Conservation (phyloP, 805 yeast species). For the Saturnispora mendoncae region DNA sequence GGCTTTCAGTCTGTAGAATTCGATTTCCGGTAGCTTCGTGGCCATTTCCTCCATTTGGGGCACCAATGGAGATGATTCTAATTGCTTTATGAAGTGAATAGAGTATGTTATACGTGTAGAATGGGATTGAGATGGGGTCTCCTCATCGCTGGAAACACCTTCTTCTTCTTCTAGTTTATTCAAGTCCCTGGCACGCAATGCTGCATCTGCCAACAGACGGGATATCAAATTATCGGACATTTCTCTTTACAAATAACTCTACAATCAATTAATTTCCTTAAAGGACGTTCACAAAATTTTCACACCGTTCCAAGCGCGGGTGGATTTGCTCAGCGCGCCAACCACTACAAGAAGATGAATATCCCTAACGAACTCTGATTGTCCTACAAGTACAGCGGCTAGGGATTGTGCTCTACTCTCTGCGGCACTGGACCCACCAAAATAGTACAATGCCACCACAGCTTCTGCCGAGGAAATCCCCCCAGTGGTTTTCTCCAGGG, state of each 20-base stretch:
- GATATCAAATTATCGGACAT: constrained; percentile 22
- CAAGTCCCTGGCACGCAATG: constrained; percentile 26
- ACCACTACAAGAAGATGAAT: background rate
- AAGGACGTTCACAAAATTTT: constrained; percentile 5
- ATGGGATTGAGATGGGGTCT: too few relatives aligned
- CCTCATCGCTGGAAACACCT: background rate
- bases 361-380: constrained; percentile 1
- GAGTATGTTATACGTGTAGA: constrained; percentile 4
- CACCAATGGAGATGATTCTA: constrained; percentile 12
- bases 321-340: constrained; percentile 7
- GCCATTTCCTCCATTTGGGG: constrained; percentile 17
- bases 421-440: background rate
- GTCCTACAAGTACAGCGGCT: background rate
- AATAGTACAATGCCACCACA: constrained; percentile 1
- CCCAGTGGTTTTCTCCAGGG: background rate
- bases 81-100: constrained; percentile 1
- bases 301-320: constrained; percentile 10
- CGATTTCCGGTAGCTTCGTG: constrained; percentile 34
- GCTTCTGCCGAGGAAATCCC: constrained; percentile 6
- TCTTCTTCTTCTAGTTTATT: constrained; percentile 1
- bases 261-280: background rate
- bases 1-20: constrained; percentile 39
- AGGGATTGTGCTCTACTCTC: constrained; percentile 4
- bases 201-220: constrained; percentile 27
- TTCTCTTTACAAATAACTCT: too few relatives aligned